Conservation (phyloP, 2,329 filamentous ascomycete species). For the Aspergillus pseudoterreus region DNA sequence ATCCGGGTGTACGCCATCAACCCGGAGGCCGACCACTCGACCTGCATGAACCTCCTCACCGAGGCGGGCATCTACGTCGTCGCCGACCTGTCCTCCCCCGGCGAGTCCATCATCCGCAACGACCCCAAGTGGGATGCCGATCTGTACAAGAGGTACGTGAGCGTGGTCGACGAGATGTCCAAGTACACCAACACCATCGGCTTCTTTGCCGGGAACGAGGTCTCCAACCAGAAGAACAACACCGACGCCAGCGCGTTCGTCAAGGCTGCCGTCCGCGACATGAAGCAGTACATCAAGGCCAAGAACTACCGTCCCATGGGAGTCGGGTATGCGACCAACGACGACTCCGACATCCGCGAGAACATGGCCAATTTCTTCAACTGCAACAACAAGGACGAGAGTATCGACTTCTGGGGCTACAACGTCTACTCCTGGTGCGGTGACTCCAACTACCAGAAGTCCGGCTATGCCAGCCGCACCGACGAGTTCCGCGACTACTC, state of each 20-base stretch:
- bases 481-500: conserved; percentile 82
- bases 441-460: conserved; percentile 68
- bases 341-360: conserved; percentile 75
- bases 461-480: conserved; percentile 76
- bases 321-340: conserved; percentile 92
- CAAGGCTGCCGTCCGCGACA: conserved; percentile 93
- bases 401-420: conserved; percentile 98
- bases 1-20: conserved; percentile 93
- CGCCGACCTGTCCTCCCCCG: conserved; percentile 79
- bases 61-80: conserved; percentile 90
- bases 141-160: conserved; percentile 74
- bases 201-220: conserved; percentile 97
- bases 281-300: conserved; percentile 82
- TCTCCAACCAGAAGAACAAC: conserved; percentile 82
- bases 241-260: conserved; percentile 87
- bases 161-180: conserved; percentile 72
- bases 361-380: conserved; percentile 90
- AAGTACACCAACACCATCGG: conserved; percentile 86
- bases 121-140: conserved; percentile 71
- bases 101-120: conserved; percentile 77
- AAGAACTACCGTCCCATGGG: conserved; percentile 73
- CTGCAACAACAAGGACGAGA: conserved; percentile 63
- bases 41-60: conserved; percentile 77
- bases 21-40: conserved; percentile 68
- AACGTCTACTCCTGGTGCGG: conserved; percentile 99